Base-by-base conservation (phyloP, 805 yeast species). In the Wickerhamiella domercqiae region DNA sequence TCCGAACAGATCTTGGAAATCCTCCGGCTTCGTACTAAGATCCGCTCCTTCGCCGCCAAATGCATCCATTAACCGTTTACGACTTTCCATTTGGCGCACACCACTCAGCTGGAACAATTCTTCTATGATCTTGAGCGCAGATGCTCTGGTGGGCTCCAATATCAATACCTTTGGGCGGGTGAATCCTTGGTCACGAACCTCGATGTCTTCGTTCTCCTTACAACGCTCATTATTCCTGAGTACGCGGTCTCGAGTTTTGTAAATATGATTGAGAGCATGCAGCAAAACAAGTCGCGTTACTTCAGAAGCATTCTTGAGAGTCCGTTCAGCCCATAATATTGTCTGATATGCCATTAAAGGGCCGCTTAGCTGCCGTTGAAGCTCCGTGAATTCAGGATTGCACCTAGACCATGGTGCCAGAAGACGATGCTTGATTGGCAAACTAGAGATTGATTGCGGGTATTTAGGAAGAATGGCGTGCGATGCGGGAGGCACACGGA, bases 151-250 rank as follows among this genome's bases (percentile, higher is more conserved):
- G 9, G 98, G 97, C 29, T 82, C 61, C 19, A 90, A 57, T 4
- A 87, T 71, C 39, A 90, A 60, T 1, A 78, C 84, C 51, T 84
- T 86, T 1, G 98, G 94, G 44, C 97, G 68, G 0, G 95, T 86
- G 55, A 83, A 90, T 21, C 98, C 97, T 57, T 90, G 97, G 55
- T 90, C 98, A 39, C 93, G 63, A 45, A 68, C 66, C 15, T 42
- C 43, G 11, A 24, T 24, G n/a, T 46, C 45, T 53, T 61, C 62
- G 14, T 55, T 47, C 21, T 63, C 58, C 26, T 29, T 21, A 9
- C 13, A 9, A 18, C n/a, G 24, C 14, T 35, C 43, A 15, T 25
- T 36, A 59, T 90, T 77, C 53, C 78, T 79, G 47, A 87, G 49
- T 14, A 87, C 70, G n/a, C 75, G 61, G 56, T 84, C 96, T 51